Evolutionary conservation across 345 rosid genomes (phyloP), one percentile per base, ranked within the genome.

Genomic region (Eucalyptus curtisii): DNA sequence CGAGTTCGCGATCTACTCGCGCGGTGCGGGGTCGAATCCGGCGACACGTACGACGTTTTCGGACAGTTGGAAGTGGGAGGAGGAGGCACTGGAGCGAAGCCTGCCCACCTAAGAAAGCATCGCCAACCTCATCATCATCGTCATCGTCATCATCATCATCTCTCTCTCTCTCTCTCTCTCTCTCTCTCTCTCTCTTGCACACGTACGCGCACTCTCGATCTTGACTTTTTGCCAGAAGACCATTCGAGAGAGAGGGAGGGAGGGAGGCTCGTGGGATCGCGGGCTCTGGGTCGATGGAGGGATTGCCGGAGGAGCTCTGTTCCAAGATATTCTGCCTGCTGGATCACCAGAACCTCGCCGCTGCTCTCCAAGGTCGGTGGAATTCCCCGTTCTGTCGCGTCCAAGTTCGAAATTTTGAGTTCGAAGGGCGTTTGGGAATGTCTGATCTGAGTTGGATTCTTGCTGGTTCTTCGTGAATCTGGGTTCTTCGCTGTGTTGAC

Each of bases 281-380:
- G 12, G 0, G 47, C 47, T 76, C 82, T 11, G 42, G 61, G 31
- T 49, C 31, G 13, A 95, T 95, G 95, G 96, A 95, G 89, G 86
- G 86, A 15, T 88, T 95, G 64, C 93, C 96, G 42, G 93, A 45
- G 66, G 94, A 94, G 89, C 88, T 94, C 12, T 90, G 90, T 86
- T 90, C 92, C 27, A 92, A 89, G 90, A 92, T 95, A 15, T 92
- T 95, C 91, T 90, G 87, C 76, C 89, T 89, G 88, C 89, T 95
- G 91, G 94, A 95, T 93, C 93, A 92, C 79, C 94, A 91, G 88
- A 90, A 88, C 86, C 95, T 95, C 86, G 95, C 94, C 14, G 9
- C 93, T 86, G 93, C 94, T 48, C 92, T 91, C 17, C 95, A 91
- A 92, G 96, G 95, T 95, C 45, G 64, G 90, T 49, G 33, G 24